Evolutionary conservation across 2,329 filamentous ascomycete species (phyloP).

Genomic region (Penicillium concentricum): DNA sequence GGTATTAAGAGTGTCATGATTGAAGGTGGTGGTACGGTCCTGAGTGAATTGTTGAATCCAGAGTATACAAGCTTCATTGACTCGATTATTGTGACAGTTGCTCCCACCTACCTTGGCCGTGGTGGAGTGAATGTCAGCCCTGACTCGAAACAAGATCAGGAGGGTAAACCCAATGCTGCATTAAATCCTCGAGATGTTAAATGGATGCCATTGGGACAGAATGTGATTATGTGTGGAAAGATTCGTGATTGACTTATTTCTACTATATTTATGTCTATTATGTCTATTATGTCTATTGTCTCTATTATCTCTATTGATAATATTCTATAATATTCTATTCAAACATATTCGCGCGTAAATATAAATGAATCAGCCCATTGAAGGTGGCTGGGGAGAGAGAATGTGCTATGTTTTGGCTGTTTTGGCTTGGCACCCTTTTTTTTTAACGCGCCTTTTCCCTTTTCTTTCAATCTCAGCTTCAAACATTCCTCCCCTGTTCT

Average conservation of each 20-base stretch:
- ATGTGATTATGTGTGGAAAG: constrained; percentile 77
- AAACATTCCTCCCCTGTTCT: constrained; percentile 2
- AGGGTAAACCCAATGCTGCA: constrained; percentile 57
- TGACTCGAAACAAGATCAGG: constrained; percentile 51
- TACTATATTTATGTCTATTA: no score
- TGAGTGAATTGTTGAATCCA: constrained; percentile 74
- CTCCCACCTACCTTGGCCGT: constrained; percentile 83
- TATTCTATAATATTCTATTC: background rate
- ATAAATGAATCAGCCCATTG: background rate
- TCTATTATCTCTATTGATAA: background rate
- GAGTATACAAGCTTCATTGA: constrained; percentile 64
- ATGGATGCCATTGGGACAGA: constrained; percentile 78
- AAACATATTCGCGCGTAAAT: background rate
- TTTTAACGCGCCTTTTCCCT: constrained; percentile 4
- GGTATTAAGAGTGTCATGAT: constrained; percentile 81
- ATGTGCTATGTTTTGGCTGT: constrained; percentile 22
- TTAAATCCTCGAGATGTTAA: constrained; percentile 65
- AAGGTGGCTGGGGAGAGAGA: constrained; percentile 9
- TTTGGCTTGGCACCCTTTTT: constrained; percentile 13
- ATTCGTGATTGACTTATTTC: constrained; percentile 33
- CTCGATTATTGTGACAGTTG: constrained; percentile 82
- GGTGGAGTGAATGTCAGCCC: constrained; percentile 80
- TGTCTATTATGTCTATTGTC: background rate
- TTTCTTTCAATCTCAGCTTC: constrained; percentile 1
- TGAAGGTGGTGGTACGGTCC: constrained; percentile 79